Conservation (phyloP, 2,329 filamentous ascomycete genomes). For the Ophiocordyceps polyrhachis-furcata region DNA sequence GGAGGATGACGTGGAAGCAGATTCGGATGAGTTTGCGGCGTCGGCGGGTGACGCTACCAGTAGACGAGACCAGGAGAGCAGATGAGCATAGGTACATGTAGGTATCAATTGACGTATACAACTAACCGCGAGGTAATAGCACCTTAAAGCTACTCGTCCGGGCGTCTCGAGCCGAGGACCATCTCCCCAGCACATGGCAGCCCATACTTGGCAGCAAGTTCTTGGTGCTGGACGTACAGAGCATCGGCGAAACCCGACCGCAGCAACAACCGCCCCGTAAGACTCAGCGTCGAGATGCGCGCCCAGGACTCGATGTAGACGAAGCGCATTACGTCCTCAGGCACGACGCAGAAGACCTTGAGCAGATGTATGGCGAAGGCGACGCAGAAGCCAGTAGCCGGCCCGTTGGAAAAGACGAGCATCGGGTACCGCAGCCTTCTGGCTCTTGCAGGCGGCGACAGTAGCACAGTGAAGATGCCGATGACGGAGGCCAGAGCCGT, state of each 20-base stretch:
- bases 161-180: slow-evolving; percentile 19
- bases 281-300: slow-evolving; percentile 59
- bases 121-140: neutral
- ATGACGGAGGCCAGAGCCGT: slow-evolving; percentile 48
- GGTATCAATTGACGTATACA: neutral
- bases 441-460: slow-evolving; percentile 11
- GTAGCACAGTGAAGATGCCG: slow-evolving; percentile 39
- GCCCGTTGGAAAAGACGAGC: slow-evolving; percentile 71
- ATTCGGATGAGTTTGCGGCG: neutral
- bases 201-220: slow-evolving; percentile 31
- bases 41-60: neutral
- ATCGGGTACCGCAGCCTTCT: slow-evolving; percentile 36
- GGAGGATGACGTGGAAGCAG: neutral
- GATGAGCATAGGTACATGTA: neutral
- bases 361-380: slow-evolving; percentile 29
- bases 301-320: slow-evolving; percentile 92
- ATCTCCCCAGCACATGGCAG: slow-evolving; percentile 19
- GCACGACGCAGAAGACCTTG: slow-evolving; percentile 25
- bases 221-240: slow-evolving; percentile 67
- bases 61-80: neutral
- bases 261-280: slow-evolving; percentile 64
- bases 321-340: slow-evolving; percentile 42
- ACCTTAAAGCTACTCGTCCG: slow-evolving; percentile 2
- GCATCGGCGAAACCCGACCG: slow-evolving; percentile 47
- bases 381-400: slow-evolving; percentile 70